These are phyloP conservation scores for Penicillium silybi DNA, from an alignment of 495 filamentous ascomycete genomes.

Conservation along the genomic window DNA sequence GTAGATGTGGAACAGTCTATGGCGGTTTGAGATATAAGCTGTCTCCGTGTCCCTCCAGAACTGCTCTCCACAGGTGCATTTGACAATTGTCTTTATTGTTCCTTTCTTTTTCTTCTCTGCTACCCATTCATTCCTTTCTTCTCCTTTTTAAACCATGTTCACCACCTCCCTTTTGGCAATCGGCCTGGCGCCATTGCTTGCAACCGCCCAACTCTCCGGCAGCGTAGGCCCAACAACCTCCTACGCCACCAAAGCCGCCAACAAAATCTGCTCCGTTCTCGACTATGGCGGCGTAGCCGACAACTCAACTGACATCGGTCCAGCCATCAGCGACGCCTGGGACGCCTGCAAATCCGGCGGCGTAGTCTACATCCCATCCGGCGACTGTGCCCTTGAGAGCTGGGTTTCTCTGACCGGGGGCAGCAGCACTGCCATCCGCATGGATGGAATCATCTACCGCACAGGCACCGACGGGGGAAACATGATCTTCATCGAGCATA, in stretches of 20 bases:
- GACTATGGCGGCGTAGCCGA: constrained; percentile 49
- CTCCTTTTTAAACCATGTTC: constrained; percentile 1
- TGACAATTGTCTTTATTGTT: neutral
- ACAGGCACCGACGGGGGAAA: constrained; percentile 43
- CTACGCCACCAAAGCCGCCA: constrained; percentile 24
- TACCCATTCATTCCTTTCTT: neutral
- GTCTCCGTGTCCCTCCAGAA: neutral
- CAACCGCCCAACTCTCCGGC: constrained; percentile 38
- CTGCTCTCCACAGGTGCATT: neutral
- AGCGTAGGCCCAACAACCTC: constrained; percentile 43
- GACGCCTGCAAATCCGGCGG: constrained; percentile 38
- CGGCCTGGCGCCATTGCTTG: constrained; percentile 31
- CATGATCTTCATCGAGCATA: constrained; percentile 47
- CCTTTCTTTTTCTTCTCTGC: neutral
- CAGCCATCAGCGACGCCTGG: constrained; percentile 45
- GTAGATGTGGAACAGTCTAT: neutral
- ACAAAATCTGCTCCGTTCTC: constrained; percentile 46
- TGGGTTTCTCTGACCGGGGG: constrained; percentile 39
- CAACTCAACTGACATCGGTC: constrained; percentile 44
- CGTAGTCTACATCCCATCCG: constrained; percentile 34
- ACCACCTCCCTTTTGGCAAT: constrained; percentile 16
- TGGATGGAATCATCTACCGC: constrained; percentile 49
- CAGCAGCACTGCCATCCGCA: constrained; percentile 38
- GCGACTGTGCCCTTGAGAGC: constrained; percentile 30
- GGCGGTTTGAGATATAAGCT: neutral